Conservation (phyloP, 768 basidiomycete genomes). For the Termitomyces heimii region DNA sequence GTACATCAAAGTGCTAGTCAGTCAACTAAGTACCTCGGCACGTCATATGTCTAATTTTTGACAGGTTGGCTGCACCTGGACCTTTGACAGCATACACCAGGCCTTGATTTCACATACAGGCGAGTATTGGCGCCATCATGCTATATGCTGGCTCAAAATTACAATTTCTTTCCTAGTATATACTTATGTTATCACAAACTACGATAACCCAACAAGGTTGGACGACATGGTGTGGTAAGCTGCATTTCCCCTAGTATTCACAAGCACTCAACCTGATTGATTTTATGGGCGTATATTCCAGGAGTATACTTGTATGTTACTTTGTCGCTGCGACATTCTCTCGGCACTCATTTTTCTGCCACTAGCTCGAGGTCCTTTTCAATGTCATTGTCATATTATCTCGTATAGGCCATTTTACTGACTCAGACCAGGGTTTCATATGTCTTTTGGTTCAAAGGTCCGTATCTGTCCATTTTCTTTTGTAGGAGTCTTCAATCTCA, state of each 20-base stretch:
- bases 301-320: conserved; percentile 44
- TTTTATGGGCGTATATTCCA: conserved; percentile 13
- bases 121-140: conserved; percentile 11
- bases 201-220: conserved; percentile 34
- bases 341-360: background rate
- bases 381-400: conserved; percentile 30
- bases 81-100: conserved; percentile 49
- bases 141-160: background rate
- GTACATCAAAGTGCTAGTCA: conserved; percentile 46
- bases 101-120: conserved; percentile 48
- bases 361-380: conserved; percentile 50
- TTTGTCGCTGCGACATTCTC: background rate
- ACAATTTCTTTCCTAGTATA: conserved; percentile 33
- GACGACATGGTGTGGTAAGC: conserved; percentile 41
- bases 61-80: conserved; percentile 43
- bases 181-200: conserved; percentile 47
- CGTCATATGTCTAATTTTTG: background rate
- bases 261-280: background rate
- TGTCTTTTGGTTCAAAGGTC: conserved; percentile 53
- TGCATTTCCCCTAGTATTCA: background rate
- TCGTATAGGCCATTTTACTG: background rate
- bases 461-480: background rate
- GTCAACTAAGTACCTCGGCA: conserved; percentile 4
- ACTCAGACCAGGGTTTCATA: conserved; percentile 36
- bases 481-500: background rate